Evolutionary conservation across 768 basidiomycete genomes (phyloP), one percentile per base, ranked within the genome.

Genomic region (Boletus rubroflammeus): DNA sequence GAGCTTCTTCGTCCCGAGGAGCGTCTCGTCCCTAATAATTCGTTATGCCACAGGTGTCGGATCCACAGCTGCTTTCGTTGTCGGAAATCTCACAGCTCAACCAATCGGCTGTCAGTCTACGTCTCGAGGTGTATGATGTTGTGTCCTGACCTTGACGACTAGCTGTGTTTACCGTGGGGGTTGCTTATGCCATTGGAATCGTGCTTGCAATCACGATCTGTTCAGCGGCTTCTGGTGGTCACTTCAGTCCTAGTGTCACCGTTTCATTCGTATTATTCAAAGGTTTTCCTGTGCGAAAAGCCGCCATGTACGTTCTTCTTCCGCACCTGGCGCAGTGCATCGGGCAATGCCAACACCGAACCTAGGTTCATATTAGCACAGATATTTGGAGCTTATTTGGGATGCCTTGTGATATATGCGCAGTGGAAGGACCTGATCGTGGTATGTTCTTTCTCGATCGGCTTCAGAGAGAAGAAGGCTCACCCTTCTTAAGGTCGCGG

Each of bases 361-460:
- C n/a, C 10, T 23, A 86, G 85, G 68, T 88, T 86, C 62, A 84
- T 88, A 54, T 39, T 78, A 13, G 79, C 84, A 0, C 88, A 90
- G 62, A 76, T 86, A 56, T 57, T 86, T 5, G 88, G 86, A 5
- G 82, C 77, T 13, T 86, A 83, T 58, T 66, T 88, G 56, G 87
- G 83, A 0, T 81, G 78, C 51, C 69, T 85, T 36, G 54, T 83
- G 43, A 65, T 84, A 47, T 88, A 88, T 63, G 73, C 75, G 6
- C 83, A 88, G 59, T 90, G 84, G 73, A 78, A 78, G 56, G 71
- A 78, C 42, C 52, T 77, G 45, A 73, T 89, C 35, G 59, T 67
- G 45, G 80, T 81, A 56, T 39, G 68, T 57, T 79, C 69, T 3
- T 66, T 84, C 28, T 70, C 75, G 38, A 79, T 83, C 59, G 59